Evolutionary conservation across 805 yeast genomes (phyloP), one percentile per base, ranked within the genome.

Genomic region (Phaffomyces antillensis): DNA sequence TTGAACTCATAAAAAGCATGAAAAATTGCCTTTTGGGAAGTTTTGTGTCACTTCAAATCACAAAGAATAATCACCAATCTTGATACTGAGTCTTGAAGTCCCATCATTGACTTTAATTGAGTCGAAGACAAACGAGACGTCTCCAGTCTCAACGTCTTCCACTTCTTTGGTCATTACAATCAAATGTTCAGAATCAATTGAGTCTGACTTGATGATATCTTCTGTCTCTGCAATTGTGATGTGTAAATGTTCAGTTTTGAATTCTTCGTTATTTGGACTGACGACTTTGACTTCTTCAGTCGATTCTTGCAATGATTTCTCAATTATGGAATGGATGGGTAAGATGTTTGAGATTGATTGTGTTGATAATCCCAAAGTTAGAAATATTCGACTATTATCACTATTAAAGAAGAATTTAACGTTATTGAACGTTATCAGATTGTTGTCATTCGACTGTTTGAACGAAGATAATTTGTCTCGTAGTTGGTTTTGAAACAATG

Each of bases 71-170:
- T 45, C 42, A 5, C 48, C 45, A 25, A 45, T 39, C 17, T 31
- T 39, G 10, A 45, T 6, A n/a, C 38, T 30, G 20, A 39, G 26
- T 30, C 48, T 24, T 18, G 48, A 45, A 10, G 43, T 42, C 3
- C 45, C 47, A 17, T 49, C 52, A 8, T 35, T 35, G 4, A 52
- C 42, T 16, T 49, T 51, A 11, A 54, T 15, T 2, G 50, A 38
- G 10, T 47, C 51, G 16, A 34, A 53, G 1, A 35, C 23, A 33
- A 54, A 50, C 12, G 37, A 35, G 11, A 54, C 16, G 2, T 30
- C 36, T 5, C 47, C 49, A 7, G 52, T 31, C 3, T 53, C 49
- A 2, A 54, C 7, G 18, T 49, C 48, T 5, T 31, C 33, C 18
- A 52, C 41, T 16, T 43, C 37, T 3, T 37, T 28, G 5, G 40